Evolutionary conservation across 2,329 filamentous ascomycete species (phyloP), one percentile per base, ranked within the genome.

Genomic region (Eutypa lata): DNA sequence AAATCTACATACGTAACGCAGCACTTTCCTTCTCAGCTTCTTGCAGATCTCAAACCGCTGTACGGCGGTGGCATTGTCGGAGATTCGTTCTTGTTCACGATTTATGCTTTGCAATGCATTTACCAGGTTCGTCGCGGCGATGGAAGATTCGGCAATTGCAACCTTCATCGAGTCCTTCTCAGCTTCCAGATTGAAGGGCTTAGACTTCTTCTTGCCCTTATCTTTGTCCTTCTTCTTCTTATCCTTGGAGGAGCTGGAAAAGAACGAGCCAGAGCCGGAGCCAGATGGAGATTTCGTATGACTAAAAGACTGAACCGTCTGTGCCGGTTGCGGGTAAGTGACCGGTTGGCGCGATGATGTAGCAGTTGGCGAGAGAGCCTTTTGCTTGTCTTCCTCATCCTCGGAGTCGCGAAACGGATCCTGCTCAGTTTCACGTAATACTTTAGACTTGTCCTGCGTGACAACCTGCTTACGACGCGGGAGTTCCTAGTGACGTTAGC

Each of bases 71-170:
- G 80, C 69, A 60, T 97, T 95, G 37, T 96, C 88, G 6, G 91
- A 96, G 31, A 97, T 91, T 3, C 89, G 87, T 70, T 96, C 87
- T 47, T 77, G 82, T 68, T 97, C 94, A 55, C 94, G 86, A 68
- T 97, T 97, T 73, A 97, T 92, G 50, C 88, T 85, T 68, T 94
- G 91, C 37, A 99, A 77, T 1, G 87, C 84, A 65, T 99, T 97
- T 66, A 87, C 80, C 38, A 99, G 78, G 67, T 96, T 96, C 0
- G 90, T 97, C n/a, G 91, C 87, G 3, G 91, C 90, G 38, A 97
- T 89, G 1, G 90, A 92, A 0, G 92, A 85, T 46, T 93, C 90
- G 3, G 93, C 94, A 57, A 99, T 91, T n/a, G 87, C 84, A 56
- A 87, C 84, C 59, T 96, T 87, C 76, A 99, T 91, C 55, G 88